Evolutionary conservation across 257 asterid species (phyloP).

Genomic region (Solanum ossicruentum): DNA sequence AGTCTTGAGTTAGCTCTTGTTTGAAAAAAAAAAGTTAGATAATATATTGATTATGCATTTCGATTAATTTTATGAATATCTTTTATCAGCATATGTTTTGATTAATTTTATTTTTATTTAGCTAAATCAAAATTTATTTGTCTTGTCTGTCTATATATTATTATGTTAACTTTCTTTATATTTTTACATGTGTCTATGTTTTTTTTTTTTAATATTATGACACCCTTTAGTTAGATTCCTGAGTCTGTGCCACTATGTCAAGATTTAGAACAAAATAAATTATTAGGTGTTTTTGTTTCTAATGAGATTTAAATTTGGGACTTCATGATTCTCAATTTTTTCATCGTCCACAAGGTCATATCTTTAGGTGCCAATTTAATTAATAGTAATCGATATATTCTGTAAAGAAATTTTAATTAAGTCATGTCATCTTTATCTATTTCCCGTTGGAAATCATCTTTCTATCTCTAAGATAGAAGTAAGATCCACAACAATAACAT

Average conservation of each 20-base stretch:
- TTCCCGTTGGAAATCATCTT: too few species aligned
- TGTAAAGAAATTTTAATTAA: neutral
- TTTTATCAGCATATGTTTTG: neutral
- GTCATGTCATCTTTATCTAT: neutral
- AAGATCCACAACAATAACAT: too few species aligned
- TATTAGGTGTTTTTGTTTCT: fast-evolving
- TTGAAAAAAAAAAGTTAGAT: neutral
- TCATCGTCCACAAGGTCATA: neutral
- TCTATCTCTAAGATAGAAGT: too few species aligned
- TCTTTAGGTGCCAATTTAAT: neutral
- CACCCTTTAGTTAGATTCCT: neutral
- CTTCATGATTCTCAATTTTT: neutral
- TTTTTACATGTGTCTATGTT: neutral
- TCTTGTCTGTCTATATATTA: too few species aligned
- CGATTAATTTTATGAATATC: neutral
- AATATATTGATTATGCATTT: neutral
- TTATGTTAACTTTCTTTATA: too few species aligned
- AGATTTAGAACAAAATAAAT: neutral
- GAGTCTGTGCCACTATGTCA: neutral
- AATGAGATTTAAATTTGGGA: neutral
- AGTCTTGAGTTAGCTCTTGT: neutral
- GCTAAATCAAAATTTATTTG: neutral
- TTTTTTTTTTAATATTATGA: neutral
- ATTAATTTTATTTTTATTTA: neutral
- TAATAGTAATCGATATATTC: neutral